These are phyloP conservation scores for Meyerozyma athensensis DNA, from an alignment of 1,139 yeast species.

Conservation along the genomic window DNA sequence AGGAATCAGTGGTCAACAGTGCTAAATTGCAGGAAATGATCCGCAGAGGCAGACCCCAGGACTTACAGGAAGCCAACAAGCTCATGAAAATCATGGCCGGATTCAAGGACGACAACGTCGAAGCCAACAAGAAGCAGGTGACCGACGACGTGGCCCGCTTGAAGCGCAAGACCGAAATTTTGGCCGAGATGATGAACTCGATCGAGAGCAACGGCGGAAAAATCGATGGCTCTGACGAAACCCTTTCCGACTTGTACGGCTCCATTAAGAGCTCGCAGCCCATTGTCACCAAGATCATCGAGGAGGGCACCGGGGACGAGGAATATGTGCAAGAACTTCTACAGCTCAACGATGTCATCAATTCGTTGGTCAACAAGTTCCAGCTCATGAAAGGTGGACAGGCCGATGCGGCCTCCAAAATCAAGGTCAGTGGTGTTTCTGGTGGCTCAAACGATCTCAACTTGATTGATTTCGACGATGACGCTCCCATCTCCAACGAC, in stretches of 20 bases:
- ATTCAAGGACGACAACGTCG: constrained; percentile 73
- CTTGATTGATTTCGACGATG: constrained; percentile 73
- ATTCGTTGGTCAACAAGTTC: constrained; percentile 64
- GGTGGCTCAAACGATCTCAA: constrained; percentile 40
- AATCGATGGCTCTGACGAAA: constrained; percentile 59
- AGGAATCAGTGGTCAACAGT: constrained; percentile 86
- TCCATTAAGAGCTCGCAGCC: constrained; percentile 85
- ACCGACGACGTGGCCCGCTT: constrained; percentile 82
- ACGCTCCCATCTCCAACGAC: constrained; percentile 33
- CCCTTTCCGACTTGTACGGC: constrained; percentile 71
- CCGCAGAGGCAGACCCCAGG: constrained; percentile 94
- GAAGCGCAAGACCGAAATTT: constrained; percentile 82
- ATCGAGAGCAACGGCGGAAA: constrained; percentile 44
- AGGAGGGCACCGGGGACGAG: constrained; percentile 62
- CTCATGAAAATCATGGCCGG: constrained; percentile 99
- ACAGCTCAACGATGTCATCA: constrained; percentile 71
- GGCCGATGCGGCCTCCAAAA: constrained; percentile 52
- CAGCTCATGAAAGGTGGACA: constrained; percentile 64
- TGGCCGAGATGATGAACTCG: constrained; percentile 78
- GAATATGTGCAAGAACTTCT: constrained; percentile 63
- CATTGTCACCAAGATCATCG: constrained; percentile 76
- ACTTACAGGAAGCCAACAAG: constrained; percentile 91
- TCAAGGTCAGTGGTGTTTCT: constrained; percentile 33
- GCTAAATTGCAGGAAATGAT: constrained; percentile 95
- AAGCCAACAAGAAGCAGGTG: constrained; percentile 70